Evolutionary conservation across 177 flowering plant genomes (phyloP), one percentile per base, ranked within the genome.

Genomic region (Vitis hybrid): DNA sequence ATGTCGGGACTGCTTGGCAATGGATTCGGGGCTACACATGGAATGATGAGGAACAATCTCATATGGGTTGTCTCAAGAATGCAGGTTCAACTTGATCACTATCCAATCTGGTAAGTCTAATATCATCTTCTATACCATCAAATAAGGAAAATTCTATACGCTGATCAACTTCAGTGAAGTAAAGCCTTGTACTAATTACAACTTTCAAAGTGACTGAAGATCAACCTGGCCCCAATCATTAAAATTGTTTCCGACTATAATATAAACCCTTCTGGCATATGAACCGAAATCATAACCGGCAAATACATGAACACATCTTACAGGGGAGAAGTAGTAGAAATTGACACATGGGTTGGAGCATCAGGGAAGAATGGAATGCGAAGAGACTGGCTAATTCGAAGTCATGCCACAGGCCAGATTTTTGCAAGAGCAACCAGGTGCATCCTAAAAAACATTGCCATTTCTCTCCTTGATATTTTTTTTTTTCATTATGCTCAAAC

Each of bases 1-100:
- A 84, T 86, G 86, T 87, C 92, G 5, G 94, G 94, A 62, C 86
- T 89, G 23, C 84, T 87, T 0, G 75, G 91, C 3, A 79, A 89
- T 81, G 97, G 94, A 66, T 89, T 89, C 73, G 97, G 92, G 1
- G 92, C 94, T 1, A 89, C 92, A 1, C 92, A 88, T 71, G 94
- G 86, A 67, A 91, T 89, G 91, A 75, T 80, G 77, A 87, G 62
- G 70, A 82, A 84, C 57, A 75, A 85, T 72, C 90, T 89, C 71
- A 86, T 86, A 4, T 86, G 93, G 93, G 93, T 89, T 45, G 86
- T 84, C 51, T 71, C 82, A 5, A 78, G 86, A 62, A 82, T 86
- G 85, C 85, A 81, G 11, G 78, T 84, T 51, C 76, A 80, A 71
- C 69, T 84, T n/a, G 82, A 88, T 70, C 83, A 72, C 62, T 86